phyloP scores from a whole-genome alignment of 192 early-diverging fungal species.

The Spizellomyces sp. region DNA sequence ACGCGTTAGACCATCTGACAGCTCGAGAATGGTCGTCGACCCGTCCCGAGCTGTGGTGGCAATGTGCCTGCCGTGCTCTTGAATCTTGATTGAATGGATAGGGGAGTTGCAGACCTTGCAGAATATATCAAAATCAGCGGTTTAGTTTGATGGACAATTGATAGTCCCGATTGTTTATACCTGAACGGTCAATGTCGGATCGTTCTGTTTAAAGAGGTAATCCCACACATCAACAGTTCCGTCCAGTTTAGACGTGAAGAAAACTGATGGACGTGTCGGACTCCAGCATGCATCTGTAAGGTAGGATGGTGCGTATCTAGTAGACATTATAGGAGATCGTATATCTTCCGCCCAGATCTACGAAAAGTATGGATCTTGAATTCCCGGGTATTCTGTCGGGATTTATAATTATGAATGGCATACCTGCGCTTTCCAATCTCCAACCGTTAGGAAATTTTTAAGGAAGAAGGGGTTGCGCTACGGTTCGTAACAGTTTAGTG shows the following conservation, averaged over 20 bases:
- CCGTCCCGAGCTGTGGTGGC: conserved; percentile 60
- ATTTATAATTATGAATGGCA: not conserved
- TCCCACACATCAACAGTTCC: conserved; percentile 65
- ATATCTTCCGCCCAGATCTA: conserved; percentile 67
- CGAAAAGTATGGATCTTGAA: not conserved
- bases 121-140: not conserved
- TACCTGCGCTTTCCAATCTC: conserved; percentile 63
- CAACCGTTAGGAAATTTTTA: conserved; percentile 65
- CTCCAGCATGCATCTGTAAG: conserved; percentile 64
- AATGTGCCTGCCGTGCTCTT: conserved; percentile 60
- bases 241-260: conserved; percentile 61
- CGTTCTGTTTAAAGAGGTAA: conserved; percentile 60
- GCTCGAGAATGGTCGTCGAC: conserved; percentile 54
- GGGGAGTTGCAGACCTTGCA: conserved; percentile 54
- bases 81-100: conserved; percentile 58
- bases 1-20: conserved; percentile 52
- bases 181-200: conserved; percentile 61
- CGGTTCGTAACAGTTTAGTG: not conserved
- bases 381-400: not conserved
- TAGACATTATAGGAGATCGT: conserved; percentile 58
- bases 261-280: conserved; percentile 58
- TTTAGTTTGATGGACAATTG: too few relatives aligned
- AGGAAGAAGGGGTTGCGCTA: conserved; percentile 66
- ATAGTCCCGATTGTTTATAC: conserved; percentile 13
- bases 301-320: conserved; percentile 51